Evolutionary conservation across 2,329 filamentous ascomycete species (phyloP), one percentile per base, ranked within the genome.

Genomic region (Fusarium siculi): DNA sequence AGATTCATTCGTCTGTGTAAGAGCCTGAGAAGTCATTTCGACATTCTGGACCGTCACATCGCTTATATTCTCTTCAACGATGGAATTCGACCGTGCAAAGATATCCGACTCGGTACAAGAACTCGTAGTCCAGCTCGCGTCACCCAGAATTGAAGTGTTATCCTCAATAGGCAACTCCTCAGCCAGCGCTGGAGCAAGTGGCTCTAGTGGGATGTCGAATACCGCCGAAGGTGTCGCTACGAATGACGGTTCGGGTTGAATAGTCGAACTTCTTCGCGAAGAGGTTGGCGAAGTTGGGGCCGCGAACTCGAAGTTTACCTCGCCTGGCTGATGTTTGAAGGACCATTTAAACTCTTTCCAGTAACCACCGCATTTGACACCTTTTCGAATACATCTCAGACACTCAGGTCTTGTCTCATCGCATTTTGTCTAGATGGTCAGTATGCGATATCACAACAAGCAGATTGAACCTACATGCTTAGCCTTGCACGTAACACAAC

Each of bases 291-390:
- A 74, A 11, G 62, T 18, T 15, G 39, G 60, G 19, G 65, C 50
- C 9, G 69, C 39, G 30, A 69, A 42, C 37, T 68, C 57, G 40
- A 75, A 60, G 14, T 72, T 66, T 28, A 57, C 57, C n/a, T 74
- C 63, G 55, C 62, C 68, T 1, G 78, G 74, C 57, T 84, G 82
- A 62, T 84, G 81, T 49, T 84, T 84, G 68, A 82, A 84, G 0
- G 83, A 84, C 83, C 83, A 84, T 42, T 81, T 81, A 49, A 84
- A 78, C 25, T 80, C 79, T 28, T 73, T 73, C 70, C 74, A 74
- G 23, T 80, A 80, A 8, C 78, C 78, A 6, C 74, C 77, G 43
- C 78, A 80, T 19, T 72, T 73, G 21, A 79, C 72, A 9, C 78
- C 78, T 40, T 80, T 80, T 5, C 73, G 70, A 15, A 72, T 64